A percentile compares a stretch with the other conserved stretches of the same genome.
phyloP scores from a whole-genome alignment of 805 yeast species.

The Grigorovia transvaalensis region DNA sequence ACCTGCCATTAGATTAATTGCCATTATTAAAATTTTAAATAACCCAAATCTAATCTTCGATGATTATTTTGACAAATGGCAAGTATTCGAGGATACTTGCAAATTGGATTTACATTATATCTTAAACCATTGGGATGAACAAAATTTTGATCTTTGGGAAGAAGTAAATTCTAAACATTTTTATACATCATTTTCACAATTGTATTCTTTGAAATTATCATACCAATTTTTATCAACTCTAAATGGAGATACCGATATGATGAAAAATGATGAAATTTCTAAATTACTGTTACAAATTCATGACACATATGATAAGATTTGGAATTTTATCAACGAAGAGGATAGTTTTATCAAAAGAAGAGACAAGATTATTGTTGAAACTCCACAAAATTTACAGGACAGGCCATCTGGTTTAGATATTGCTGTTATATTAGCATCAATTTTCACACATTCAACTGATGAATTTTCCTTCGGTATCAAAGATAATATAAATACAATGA shows the following conservation, averaged over 20 bases:
- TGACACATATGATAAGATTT: background rate
- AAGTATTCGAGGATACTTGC: conserved; percentile 30
- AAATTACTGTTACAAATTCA: conserved; percentile 8
- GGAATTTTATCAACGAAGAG: conserved; percentile 9
- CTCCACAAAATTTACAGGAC: conserved; percentile 40
- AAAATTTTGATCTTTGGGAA: conserved; percentile 91
- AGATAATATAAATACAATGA: no score
- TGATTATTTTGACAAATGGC: conserved; percentile 14
- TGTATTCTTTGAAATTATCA: conserved; percentile 48
- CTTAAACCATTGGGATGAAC: conserved; percentile 45
- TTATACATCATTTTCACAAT: conserved; percentile 68
- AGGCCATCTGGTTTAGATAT: conserved; percentile 66
- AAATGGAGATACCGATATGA: conserved; percentile 4
- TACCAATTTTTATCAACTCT: background rate
- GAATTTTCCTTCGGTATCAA: background rate
- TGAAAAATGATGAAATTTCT: conserved; percentile 9
- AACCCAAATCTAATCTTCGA: conserved; percentile 25
- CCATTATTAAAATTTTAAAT: conserved; percentile 47
- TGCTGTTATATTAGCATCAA: conserved; percentile 46
- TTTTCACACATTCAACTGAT: conserved; percentile 37
- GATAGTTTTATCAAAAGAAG: conserved; percentile 30
- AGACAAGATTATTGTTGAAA: conserved; percentile 56
- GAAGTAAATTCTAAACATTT: conserved; percentile 68
- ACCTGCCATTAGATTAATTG: conserved; percentile 69
- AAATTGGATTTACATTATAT: conserved; percentile 61